Conservation (phyloP, 352 stramenopile genomes). For the Phytophthora tubulina region DNA sequence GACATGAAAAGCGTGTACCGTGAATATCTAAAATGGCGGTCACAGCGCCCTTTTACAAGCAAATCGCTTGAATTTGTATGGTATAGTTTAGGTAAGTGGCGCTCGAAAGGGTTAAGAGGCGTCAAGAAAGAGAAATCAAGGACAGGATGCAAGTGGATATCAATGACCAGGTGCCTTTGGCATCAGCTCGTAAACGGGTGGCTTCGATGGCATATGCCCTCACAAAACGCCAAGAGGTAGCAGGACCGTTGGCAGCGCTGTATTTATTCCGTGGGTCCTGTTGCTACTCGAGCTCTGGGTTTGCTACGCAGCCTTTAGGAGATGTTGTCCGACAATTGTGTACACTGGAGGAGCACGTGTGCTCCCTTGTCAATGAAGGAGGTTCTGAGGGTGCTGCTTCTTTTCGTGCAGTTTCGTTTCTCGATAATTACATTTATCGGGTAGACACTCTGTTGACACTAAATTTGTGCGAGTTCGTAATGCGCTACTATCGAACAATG, state of each 20-base stretch:
- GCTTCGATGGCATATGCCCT: constrained; percentile 5
- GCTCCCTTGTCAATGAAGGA: not conserved
- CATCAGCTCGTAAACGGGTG: not conserved
- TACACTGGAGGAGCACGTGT: not conserved
- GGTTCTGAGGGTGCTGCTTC: too few species aligned
- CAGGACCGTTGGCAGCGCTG: not conserved
- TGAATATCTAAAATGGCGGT: too few species aligned
- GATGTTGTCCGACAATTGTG: constrained; percentile 6
- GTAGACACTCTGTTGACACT: too few species aligned
- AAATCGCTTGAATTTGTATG: too few species aligned
- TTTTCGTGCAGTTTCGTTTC: too few species aligned
- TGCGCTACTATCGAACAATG: too few species aligned
- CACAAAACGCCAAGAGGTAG: constrained; percentile 10
- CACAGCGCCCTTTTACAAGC: too few species aligned
- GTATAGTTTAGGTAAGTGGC: too few species aligned
- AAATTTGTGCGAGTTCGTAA: too few species aligned
- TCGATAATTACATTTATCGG: too few species aligned
- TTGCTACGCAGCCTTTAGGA: not conserved
- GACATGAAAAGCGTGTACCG: too few species aligned
- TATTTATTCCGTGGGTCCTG: constrained; percentile 1
- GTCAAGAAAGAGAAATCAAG: not conserved
- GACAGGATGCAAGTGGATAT: not conserved
- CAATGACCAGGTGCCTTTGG: not conserved
- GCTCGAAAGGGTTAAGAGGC: too few species aligned
- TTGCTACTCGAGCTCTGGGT: not conserved